Conservation (phyloP, 2,329 filamentous ascomycete genomes). For the Verticillium dahliae region DNA sequence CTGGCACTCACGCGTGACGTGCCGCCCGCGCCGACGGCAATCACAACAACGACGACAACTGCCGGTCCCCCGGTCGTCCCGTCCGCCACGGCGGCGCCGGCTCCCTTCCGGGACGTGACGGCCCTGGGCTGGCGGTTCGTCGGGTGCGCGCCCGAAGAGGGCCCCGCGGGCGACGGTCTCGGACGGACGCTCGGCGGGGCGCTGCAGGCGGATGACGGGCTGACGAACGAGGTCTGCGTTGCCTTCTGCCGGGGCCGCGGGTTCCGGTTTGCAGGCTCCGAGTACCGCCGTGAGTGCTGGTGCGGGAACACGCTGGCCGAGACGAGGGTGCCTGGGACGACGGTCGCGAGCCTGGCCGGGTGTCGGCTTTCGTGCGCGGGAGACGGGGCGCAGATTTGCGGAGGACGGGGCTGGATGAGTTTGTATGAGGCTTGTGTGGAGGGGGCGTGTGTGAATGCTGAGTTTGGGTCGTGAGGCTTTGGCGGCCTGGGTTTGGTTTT, state of each 20-base stretch:
- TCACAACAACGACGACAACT: neutral
- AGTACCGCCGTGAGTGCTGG: conserved; percentile 29
- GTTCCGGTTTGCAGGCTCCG: conserved; percentile 23
- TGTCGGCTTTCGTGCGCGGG: conserved; percentile 28
- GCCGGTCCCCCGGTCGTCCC: neutral
- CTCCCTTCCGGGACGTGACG: conserved; percentile 15
- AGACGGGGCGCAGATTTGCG: conserved; percentile 22
- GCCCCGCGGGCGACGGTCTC: conserved; percentile 13
- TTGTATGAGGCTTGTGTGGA: conserved; percentile 19
- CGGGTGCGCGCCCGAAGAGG: conserved; percentile 19
- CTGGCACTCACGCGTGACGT: neutral
- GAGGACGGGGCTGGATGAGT: conserved; percentile 20
- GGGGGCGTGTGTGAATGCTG: conserved; percentile 14
- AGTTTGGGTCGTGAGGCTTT: conserved; percentile 6
- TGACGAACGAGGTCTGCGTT: conserved; percentile 8
- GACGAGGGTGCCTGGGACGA: conserved; percentile 14
- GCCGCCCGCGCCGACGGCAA: neutral
- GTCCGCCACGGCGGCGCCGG: conserved; percentile 5
- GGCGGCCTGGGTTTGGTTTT: neutral
- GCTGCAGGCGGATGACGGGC: conserved; percentile 1
- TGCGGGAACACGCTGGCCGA: conserved; percentile 23
- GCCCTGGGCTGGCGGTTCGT: conserved; percentile 15
- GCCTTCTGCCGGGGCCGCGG: conserved; percentile 10
- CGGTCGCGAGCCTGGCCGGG: conserved; percentile 14
- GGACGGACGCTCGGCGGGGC: conserved; percentile 15